A percentile compares a stretch with the other conserved stretches of the same genome.
Evolutionary conservation across 345 rosid genomes (phyloP).

Genomic region (Bruguiera sexangula): DNA sequence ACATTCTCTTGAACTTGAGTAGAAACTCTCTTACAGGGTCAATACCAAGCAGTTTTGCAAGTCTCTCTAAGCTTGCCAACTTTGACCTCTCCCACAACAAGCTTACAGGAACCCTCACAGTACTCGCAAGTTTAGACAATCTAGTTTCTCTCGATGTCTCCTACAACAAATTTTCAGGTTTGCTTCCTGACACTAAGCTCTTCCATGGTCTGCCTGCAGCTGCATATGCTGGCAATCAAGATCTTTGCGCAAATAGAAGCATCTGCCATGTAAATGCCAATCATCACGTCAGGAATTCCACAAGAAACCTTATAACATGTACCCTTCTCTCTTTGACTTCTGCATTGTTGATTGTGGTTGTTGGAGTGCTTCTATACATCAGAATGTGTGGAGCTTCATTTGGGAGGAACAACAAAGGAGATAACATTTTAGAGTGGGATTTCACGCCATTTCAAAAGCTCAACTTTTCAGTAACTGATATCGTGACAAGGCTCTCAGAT

Average conservation of each 20-base stretch:
- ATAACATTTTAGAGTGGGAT: constrained; percentile 43
- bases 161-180: constrained; percentile 55
- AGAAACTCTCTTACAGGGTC: constrained; percentile 53
- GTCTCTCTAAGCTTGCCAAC: constrained; percentile 57
- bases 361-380: constrained; percentile 35
- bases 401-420: constrained; percentile 29
- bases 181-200: constrained; percentile 56
- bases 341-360: constrained; percentile 32
- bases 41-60: constrained; percentile 52
- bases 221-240: constrained; percentile 47
- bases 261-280: constrained; percentile 25
- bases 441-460: constrained; percentile 68
- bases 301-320: constrained; percentile 35
- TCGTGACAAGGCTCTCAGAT: constrained; percentile 46
- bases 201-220: constrained; percentile 46
- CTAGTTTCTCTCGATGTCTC: constrained; percentile 63
- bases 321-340: constrained; percentile 39
- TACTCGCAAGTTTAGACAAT: constrained; percentile 48
- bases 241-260: constrained; percentile 46
- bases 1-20: constrained; percentile 64
- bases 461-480: constrained; percentile 49
- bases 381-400: constrained; percentile 30
- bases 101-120: constrained; percentile 44
- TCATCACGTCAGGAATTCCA: constrained; percentile 27
- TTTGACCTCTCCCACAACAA: constrained; percentile 60